phyloP scores from a whole-genome alignment of 768 basidiomycete genomes.

The Coprinopsis cinerea region DNA sequence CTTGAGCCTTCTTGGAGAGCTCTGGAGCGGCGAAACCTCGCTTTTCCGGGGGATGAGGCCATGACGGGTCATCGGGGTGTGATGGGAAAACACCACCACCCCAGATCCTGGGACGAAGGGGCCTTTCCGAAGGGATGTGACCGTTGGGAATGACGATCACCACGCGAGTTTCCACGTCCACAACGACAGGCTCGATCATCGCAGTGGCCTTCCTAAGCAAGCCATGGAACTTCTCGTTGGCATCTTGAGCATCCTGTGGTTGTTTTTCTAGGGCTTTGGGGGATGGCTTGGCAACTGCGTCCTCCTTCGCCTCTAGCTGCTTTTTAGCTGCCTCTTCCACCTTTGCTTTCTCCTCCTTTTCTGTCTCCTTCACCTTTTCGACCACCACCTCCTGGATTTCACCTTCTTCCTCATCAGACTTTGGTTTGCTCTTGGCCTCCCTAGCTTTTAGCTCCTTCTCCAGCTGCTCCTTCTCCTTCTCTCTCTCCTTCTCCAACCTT shows the following conservation, averaged over 20 bases:
- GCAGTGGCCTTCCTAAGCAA: slow-evolving; percentile 3
- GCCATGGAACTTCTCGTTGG: background rate
- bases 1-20: background rate
- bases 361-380: slow-evolving; percentile 15
- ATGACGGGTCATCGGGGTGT: slow-evolving; percentile 10
- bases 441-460: slow-evolving; percentile 9
- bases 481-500: slow-evolving; percentile 13
- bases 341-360: slow-evolving; percentile 17
- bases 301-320: slow-evolving; percentile 15
- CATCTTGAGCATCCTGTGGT: background rate
- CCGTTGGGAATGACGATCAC: slow-evolving; percentile 56
- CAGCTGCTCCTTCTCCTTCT: slow-evolving; percentile 12
- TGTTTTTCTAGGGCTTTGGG: background rate
- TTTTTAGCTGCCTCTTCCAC: no score
- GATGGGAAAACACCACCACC: slow-evolving; percentile 52
- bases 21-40: background rate
- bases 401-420: slow-evolving; percentile 14
- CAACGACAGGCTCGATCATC: slow-evolving; percentile 16
- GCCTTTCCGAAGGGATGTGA: slow-evolving; percentile 51
- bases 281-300: background rate
- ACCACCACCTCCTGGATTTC: slow-evolving; percentile 12
- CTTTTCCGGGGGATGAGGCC: background rate
- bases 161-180: slow-evolving; percentile 41
- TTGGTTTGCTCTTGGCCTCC: slow-evolving; percentile 11
- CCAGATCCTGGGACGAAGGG: slow-evolving; percentile 57